Percentiles rank a stretch among this genome's conserved stretches.
Conservation (phyloP, 148 eudicot genomes). For the Linanthus parryae region DNA sequence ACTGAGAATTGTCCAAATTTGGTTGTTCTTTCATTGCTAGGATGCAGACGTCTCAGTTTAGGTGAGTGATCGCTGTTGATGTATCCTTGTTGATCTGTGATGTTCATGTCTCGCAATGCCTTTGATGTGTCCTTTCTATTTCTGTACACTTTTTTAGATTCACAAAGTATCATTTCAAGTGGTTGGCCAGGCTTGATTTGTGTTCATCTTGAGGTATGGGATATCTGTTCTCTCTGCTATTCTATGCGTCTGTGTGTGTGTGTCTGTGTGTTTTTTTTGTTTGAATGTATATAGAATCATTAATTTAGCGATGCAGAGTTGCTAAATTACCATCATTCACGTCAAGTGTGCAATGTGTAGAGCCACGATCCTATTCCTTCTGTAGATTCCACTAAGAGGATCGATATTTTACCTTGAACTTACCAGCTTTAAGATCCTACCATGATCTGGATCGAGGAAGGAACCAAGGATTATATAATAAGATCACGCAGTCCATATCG, state of each 20-base stretch:
- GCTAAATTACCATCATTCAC: too few species aligned
- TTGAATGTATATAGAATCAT: too few species aligned
- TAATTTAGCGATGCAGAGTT: too few species aligned
- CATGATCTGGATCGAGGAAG: too few species aligned
- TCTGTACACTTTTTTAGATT: slow-evolving; percentile 28
- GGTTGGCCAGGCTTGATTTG: slow-evolving; percentile 88
- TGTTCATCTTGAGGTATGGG: slow-evolving; percentile 71
- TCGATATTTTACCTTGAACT: too few species aligned
- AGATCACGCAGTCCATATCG: too few species aligned
- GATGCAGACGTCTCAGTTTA: slow-evolving; percentile 58
- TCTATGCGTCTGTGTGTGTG: not conserved
- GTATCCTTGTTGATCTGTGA: not conserved
- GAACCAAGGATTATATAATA: too few species aligned
- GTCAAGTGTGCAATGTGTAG: too few species aligned
- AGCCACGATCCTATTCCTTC: too few species aligned
- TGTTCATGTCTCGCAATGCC: too few species aligned
- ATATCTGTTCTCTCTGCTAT: slow-evolving; percentile 9
- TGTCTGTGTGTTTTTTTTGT: not conserved
- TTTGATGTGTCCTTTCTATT: not conserved
- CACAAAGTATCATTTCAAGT: slow-evolving; percentile 66
- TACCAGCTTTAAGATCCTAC: too few species aligned
- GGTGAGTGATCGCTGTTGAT: slow-evolving; percentile 32
- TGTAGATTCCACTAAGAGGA: too few species aligned
- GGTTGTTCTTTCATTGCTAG: slow-evolving; percentile 57
- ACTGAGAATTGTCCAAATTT: slow-evolving; percentile 48